Evolutionary conservation across 2,329 filamentous ascomycete genomes (phyloP).

Genomic region (Ampelomyces quisqualis): DNA sequence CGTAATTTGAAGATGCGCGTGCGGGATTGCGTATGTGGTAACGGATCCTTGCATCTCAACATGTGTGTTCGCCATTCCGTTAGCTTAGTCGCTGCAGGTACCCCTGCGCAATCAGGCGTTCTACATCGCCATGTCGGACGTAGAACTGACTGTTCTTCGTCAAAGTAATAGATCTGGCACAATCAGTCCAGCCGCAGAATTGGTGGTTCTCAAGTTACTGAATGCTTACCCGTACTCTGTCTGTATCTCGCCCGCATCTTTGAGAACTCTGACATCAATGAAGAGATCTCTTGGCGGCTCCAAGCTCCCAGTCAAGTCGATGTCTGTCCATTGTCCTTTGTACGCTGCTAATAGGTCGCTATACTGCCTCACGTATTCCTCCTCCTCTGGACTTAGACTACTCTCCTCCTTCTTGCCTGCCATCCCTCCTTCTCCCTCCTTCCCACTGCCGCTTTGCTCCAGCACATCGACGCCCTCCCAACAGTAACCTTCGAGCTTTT

Average conservation of each 20-base stretch:
- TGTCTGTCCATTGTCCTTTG: conserved; percentile 97
- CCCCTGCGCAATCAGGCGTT: conserved; percentile 88
- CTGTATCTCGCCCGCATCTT: conserved; percentile 97
- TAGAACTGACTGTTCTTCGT: conserved; percentile 99
- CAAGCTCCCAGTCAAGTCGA: conserved; percentile 90
- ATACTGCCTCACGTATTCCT: conserved; percentile 92
- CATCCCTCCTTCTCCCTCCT: conserved; percentile 42
- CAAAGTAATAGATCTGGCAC: conserved; percentile 80
- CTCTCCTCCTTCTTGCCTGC: conserved; percentile 62
- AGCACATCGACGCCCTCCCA: conserved; percentile 87
- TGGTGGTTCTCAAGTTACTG: background rate
- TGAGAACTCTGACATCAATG: conserved; percentile 92
- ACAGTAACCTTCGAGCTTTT: conserved; percentile 90
- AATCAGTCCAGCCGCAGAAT: background rate
- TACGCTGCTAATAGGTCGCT: conserved; percentile 90
- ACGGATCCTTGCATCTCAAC: background rate
- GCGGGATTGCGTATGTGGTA: background rate
- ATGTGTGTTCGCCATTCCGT: conserved; percentile 37
- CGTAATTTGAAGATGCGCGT: background rate
- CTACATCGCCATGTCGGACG: conserved; percentile 92
- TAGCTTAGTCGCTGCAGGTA: conserved; percentile 88
- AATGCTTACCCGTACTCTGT: conserved; percentile 89
- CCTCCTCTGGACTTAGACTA: conserved; percentile 90
- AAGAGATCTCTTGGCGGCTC: conserved; percentile 95
- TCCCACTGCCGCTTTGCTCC: conserved; percentile 54